Percentiles rank a stretch among this genome's conserved stretches.
phyloP scores from a whole-genome alignment of 2,329 filamentous ascomycete genomes.

The Aspergillus sclerotialis region DNA sequence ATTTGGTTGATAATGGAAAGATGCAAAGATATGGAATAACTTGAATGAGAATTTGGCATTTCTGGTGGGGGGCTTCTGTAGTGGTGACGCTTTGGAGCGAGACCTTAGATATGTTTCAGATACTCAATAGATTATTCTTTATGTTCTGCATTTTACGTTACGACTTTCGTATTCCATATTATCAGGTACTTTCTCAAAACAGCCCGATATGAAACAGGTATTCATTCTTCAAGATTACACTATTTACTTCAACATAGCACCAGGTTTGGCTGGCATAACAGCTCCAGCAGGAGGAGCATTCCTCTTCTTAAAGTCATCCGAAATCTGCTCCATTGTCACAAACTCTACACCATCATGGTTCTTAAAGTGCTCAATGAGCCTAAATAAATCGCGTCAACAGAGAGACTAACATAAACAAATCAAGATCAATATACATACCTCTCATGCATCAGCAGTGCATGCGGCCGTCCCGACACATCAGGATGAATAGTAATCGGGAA shows the following conservation, averaged over 20 bases:
- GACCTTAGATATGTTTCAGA: too few species aligned
- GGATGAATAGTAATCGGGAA: constrained; percentile 73
- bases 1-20: too few species aligned
- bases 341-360: constrained; percentile 13
- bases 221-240: too few species aligned
- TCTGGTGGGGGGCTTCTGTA: too few species aligned
- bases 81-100: too few species aligned
- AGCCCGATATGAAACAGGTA: too few species aligned
- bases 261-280: constrained; percentile 13
- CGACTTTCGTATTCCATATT: too few species aligned
- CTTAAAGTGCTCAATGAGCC: constrained; percentile 22
- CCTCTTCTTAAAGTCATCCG: constrained; percentile 11
- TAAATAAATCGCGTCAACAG: constrained; percentile 3
- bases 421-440: constrained; percentile 34
- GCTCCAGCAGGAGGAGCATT: constrained; percentile 15
- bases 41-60: too few species aligned
- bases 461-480: constrained; percentile 64
- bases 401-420: background rate
- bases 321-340: constrained; percentile 20
- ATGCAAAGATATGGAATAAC: too few species aligned
- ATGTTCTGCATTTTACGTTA: too few species aligned
- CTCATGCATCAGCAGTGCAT: constrained; percentile 67
- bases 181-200: too few species aligned
- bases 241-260: constrained; percentile 8
- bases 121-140: too few species aligned